phyloP scores from a whole-genome alignment of 2,329 filamentous ascomycete genomes.

The Ciborinia camelliae region DNA sequence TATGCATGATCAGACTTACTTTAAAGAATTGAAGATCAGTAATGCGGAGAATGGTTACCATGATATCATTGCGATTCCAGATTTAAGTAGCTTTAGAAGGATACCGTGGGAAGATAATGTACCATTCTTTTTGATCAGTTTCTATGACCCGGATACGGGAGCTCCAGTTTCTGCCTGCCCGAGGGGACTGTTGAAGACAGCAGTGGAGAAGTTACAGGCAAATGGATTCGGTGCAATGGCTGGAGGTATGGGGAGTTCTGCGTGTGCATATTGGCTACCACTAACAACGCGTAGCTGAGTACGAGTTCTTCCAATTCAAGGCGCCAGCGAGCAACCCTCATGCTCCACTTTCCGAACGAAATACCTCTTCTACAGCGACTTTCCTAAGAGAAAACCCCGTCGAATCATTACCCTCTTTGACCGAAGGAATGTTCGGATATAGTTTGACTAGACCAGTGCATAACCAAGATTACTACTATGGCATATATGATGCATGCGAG shows the following conservation, averaged over 20 bases:
- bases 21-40: constrained; percentile 78
- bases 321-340: constrained; percentile 51
- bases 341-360: constrained; percentile 50
- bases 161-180: constrained; percentile 74
- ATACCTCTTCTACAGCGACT: constrained; percentile 65
- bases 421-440: constrained; percentile 96
- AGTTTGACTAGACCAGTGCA: constrained; percentile 81
- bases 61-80: constrained; percentile 78
- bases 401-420: constrained; percentile 70
- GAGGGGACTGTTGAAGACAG: constrained; percentile 67
- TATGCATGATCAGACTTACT: constrained; percentile 92
- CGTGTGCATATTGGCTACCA: constrained; percentile 6
- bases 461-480: constrained; percentile 91
- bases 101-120: constrained; percentile 90
- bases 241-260: constrained; percentile 60
- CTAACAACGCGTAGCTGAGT: constrained; percentile 62
- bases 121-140: constrained; percentile 81
- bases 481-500: constrained; percentile 75
- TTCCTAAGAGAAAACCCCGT: constrained; percentile 74
- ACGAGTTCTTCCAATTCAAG: constrained; percentile 91
- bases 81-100: constrained; percentile 71
- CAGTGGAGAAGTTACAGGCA: constrained; percentile 62
- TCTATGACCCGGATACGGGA: constrained; percentile 75
- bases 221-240: constrained; percentile 82
- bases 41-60: constrained; percentile 89